These are phyloP conservation scores for Penicillium nucicola DNA, from an alignment of 495 filamentous ascomycete species.

Conservation along the genomic window DNA sequence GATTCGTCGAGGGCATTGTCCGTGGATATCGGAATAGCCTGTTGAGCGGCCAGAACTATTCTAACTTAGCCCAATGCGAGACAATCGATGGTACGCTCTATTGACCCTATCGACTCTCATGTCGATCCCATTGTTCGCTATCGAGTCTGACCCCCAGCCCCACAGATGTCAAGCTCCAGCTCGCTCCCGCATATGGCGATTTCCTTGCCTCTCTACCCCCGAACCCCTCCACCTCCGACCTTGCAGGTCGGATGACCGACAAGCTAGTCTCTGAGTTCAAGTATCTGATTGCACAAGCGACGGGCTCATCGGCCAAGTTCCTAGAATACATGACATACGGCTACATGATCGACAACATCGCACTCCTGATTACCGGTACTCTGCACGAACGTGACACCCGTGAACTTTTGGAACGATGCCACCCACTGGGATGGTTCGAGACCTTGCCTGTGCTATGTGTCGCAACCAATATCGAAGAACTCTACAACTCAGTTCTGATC, in stretches of 20 bases:
- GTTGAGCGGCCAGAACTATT: slow-evolving; percentile 86
- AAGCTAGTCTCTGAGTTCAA: slow-evolving; percentile 98
- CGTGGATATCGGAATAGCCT: slow-evolving; percentile 95
- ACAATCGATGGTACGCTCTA: slow-evolving; percentile 80
- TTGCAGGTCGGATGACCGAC: slow-evolving; percentile 93
- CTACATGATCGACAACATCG: slow-evolving; percentile 99
- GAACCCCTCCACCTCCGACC: slow-evolving; percentile 91
- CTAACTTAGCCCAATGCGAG: slow-evolving; percentile 97
- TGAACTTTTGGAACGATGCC: slow-evolving; percentile 92
- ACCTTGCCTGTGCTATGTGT: slow-evolving; percentile 97
- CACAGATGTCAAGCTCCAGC: slow-evolving; percentile 94
- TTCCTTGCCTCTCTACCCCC: slow-evolving; percentile 92
- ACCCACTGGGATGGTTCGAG: slow-evolving; percentile 98
- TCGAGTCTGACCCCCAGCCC: slow-evolving; percentile 8
- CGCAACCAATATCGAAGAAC: slow-evolving; percentile 95
- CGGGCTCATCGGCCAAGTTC: slow-evolving; percentile 86
- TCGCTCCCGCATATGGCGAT: slow-evolving; percentile 94
- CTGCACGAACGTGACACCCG: slow-evolving; percentile 96
- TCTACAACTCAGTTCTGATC: slow-evolving; percentile 96
- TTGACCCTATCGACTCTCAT: background rate
- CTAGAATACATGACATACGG: slow-evolving; percentile 97
- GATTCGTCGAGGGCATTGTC: slow-evolving; percentile 95
- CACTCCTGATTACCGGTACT: slow-evolving; percentile 95
- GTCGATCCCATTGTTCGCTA: background rate
- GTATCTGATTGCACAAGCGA: slow-evolving; percentile 89